Percentiles rank a stretch among this genome's conserved stretches.
phyloP scores from a whole-genome alignment of 1,284 basidiomycete species.

The Papiliotrema fonsecae region DNA sequence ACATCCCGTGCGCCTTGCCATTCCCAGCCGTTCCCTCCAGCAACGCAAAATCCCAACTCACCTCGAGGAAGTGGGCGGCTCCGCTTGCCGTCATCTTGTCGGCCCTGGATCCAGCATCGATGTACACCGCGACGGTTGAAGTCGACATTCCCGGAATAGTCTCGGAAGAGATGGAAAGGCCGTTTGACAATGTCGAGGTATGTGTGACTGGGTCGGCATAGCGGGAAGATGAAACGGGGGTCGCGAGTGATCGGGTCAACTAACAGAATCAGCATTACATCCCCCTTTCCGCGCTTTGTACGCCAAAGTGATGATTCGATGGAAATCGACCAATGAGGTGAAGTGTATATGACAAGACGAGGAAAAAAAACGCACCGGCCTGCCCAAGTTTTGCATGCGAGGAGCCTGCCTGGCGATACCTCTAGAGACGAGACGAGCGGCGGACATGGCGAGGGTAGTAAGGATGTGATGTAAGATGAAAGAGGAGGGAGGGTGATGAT shows the following conservation, averaged over 20 bases:
- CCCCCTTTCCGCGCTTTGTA: neutral
- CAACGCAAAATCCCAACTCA: conserved; percentile 22
- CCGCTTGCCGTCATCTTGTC: conserved; percentile 93
- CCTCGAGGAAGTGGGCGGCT: conserved; percentile 98
- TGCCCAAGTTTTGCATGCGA: conserved; percentile 8
- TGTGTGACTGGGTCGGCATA: conserved; percentile 70
- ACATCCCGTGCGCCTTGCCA: neutral
- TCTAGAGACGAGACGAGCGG: conserved; percentile 39
- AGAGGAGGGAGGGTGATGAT: neutral
- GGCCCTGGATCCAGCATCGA: conserved; percentile 94
- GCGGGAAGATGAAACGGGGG: conserved; percentile 58
- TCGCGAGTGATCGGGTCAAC: conserved; percentile 37
- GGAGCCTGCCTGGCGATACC: conserved; percentile 24
- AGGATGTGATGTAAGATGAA: conserved; percentile 1
- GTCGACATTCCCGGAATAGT: conserved; percentile 91
- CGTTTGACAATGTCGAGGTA: conserved; percentile 83
- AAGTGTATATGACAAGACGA: conserved; percentile 1
- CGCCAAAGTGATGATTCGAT: neutral
- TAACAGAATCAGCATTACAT: neutral
- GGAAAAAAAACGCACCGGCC: conserved; percentile 21
- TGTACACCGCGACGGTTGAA: conserved; percentile 98
- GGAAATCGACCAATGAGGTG: conserved; percentile 10
- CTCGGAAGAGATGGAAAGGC: conserved; percentile 88
- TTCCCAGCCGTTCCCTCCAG: neutral
- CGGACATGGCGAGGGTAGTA: conserved; percentile 28